Evolutionary conservation across 2,329 filamentous ascomycete genomes (phyloP).

Genomic region (Sphaerostilbella broomeana): DNA sequence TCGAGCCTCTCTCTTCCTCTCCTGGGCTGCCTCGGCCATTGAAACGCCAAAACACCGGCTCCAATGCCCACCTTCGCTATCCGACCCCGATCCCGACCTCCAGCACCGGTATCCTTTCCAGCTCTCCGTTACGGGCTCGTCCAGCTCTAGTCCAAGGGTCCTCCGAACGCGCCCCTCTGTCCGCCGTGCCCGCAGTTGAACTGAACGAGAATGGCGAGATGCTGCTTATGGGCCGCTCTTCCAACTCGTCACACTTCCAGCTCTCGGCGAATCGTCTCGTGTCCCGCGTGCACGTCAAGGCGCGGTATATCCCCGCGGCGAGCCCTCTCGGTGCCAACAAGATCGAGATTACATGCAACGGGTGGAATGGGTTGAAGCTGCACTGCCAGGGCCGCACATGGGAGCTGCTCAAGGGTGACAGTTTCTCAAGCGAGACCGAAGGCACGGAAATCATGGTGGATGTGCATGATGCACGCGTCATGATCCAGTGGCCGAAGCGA

Average conservation of each 20-base stretch:
- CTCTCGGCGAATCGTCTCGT: constrained; percentile 87
- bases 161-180: constrained; percentile 77
- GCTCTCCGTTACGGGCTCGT: constrained; percentile 62
- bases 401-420: constrained; percentile 81
- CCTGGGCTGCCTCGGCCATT: constrained; percentile 61
- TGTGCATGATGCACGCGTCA: constrained; percentile 84
- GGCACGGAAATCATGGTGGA: constrained; percentile 89
- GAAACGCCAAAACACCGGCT: constrained; percentile 56
- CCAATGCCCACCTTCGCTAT: constrained; percentile 59
- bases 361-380: constrained; percentile 92
- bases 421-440: constrained; percentile 83
- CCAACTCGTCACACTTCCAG: constrained; percentile 92
- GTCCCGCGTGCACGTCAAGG: constrained; percentile 87
- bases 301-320: constrained; percentile 67
- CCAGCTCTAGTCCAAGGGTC: constrained; percentile 50
- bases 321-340: constrained; percentile 64
- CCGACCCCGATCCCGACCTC: constrained; percentile 93
- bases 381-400: constrained; percentile 85
- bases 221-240: constrained; percentile 84
- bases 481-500: constrained; percentile 77
- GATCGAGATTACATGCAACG: constrained; percentile 83
- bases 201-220: constrained; percentile 75
- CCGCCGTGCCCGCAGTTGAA: constrained; percentile 73
- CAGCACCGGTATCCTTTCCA: constrained; percentile 83
- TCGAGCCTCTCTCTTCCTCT: constrained; percentile 74